These are phyloP conservation scores for Cladophialophora carrionii DNA, from an alignment of 2,329 filamentous ascomycete genomes.

Conservation along the genomic window DNA sequence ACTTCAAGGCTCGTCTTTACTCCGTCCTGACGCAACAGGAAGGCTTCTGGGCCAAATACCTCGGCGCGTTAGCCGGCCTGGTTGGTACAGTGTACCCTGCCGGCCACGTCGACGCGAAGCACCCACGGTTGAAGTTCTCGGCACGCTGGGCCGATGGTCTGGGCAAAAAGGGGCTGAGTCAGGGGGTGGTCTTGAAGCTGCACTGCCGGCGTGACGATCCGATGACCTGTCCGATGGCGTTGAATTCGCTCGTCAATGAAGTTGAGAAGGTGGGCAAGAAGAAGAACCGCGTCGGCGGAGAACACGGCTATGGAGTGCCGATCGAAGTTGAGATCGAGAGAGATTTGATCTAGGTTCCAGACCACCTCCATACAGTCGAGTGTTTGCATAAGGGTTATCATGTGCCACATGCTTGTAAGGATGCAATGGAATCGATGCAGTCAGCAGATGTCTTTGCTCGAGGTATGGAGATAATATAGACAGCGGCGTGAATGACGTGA, in stretches of 20 bases:
- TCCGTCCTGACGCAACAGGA: constrained; percentile 42
- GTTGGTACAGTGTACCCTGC: constrained; percentile 43
- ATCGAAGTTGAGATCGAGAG: constrained; percentile 33
- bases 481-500: too few relatives aligned
- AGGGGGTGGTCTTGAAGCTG: constrained; percentile 41
- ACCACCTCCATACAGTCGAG: neutral
- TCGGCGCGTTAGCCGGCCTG: constrained; percentile 42
- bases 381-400: neutral
- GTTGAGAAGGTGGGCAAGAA: constrained; percentile 46
- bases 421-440: neutral
- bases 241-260: constrained; percentile 42
- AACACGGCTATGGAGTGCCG: constrained; percentile 36
- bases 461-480: neutral
- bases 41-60: constrained; percentile 43
- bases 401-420: neutral
- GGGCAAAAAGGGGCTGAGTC: constrained; percentile 42
- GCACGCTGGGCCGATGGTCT: constrained; percentile 42
- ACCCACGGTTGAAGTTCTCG: constrained; percentile 38
- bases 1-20: constrained; percentile 40
- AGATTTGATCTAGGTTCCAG: constrained; percentile 16
- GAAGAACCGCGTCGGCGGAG: constrained; percentile 45
- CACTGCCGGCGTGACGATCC: constrained; percentile 23
- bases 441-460: neutral
- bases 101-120: constrained; percentile 38
- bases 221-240: constrained; percentile 32